Percentiles rank a stretch among this genome's conserved stretches.
Conservation (phyloP, 129 eudicot species). For the Centaurea solstitialis region DNA sequence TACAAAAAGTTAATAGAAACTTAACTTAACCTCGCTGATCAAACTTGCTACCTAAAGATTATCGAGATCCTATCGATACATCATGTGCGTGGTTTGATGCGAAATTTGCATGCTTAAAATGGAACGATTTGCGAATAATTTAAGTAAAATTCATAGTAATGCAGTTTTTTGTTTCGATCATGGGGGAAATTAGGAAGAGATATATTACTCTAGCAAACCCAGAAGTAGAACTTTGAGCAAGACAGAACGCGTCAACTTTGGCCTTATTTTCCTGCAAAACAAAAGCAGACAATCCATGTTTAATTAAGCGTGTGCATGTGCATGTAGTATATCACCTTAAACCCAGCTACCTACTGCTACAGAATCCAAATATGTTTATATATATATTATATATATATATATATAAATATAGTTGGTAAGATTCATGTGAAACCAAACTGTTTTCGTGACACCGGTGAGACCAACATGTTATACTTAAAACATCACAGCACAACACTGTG, state of each 20-base stretch:
- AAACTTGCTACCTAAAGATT: neutral
- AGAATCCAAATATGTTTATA: too few relatives aligned
- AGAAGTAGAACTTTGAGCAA: slow-evolving; percentile 61
- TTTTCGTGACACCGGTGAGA: too few relatives aligned
- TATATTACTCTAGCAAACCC: slow-evolving; percentile 68
- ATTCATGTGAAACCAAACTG: too few relatives aligned
- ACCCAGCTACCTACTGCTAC: neutral
- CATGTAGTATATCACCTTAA: neutral
- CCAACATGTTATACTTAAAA: too few relatives aligned
- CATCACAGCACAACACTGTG: too few relatives aligned
- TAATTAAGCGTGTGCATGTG: neutral
- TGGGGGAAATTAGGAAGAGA: slow-evolving; percentile 16
- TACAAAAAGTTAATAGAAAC: neutral
- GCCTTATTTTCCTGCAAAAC: slow-evolving; percentile 71
- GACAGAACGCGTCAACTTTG: slow-evolving; percentile 68
- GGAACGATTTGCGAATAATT: too few relatives aligned
- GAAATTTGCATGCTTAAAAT: too few relatives aligned
- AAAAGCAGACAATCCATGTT: neutral
- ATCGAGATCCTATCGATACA: neutral
- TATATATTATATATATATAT: too few relatives aligned
- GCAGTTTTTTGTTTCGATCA: neutral
- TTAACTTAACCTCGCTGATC: too few relatives aligned
- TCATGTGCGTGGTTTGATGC: neutral
- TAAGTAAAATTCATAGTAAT: neutral
- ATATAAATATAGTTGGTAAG: too few relatives aligned